Evolutionary conservation across 148 eudicot species (phyloP).

Genomic region (Cornus florida): DNA sequence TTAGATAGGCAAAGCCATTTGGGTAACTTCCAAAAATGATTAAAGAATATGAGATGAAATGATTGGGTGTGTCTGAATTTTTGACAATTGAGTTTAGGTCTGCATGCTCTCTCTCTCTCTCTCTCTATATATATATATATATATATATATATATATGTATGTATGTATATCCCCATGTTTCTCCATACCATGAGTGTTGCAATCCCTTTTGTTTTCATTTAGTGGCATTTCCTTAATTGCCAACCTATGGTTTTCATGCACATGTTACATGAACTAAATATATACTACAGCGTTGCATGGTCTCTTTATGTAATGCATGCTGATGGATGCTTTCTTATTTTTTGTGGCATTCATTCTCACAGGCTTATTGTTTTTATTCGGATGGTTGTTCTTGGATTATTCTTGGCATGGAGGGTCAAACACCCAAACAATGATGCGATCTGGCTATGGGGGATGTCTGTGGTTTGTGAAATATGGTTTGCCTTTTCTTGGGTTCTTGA

Average conservation of each 20-base stretch:
- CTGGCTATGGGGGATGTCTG: constrained; percentile 97
- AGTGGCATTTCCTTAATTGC: background rate
- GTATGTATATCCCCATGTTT: background rate
- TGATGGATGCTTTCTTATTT: constrained; percentile 1
- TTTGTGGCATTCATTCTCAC: constrained; percentile 16
- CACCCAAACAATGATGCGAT: constrained; percentile 84
- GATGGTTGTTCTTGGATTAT: constrained; percentile 67
- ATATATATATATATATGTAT: background rate
- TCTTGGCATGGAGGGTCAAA: constrained; percentile 73
- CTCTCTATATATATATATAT: background rate
- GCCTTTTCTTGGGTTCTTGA: constrained; percentile 96
- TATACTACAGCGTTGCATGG: background rate
- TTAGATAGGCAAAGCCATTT: background rate
- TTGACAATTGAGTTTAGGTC: background rate
- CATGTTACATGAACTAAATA: background rate
- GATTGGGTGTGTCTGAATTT: no score
- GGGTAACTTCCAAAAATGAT: background rate
- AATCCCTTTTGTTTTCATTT: background rate
- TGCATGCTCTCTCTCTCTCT: background rate
- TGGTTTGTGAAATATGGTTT: constrained; percentile 95
- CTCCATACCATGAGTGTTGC: background rate
- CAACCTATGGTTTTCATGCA: background rate
- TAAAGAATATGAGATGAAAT: no score
- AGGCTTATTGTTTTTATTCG: constrained; percentile 74
- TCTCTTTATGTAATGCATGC: background rate